These are phyloP conservation scores for Toxoplasma gondii DNA, from an alignment of 169 alveolate species.

Conservation along the genomic window DNA sequence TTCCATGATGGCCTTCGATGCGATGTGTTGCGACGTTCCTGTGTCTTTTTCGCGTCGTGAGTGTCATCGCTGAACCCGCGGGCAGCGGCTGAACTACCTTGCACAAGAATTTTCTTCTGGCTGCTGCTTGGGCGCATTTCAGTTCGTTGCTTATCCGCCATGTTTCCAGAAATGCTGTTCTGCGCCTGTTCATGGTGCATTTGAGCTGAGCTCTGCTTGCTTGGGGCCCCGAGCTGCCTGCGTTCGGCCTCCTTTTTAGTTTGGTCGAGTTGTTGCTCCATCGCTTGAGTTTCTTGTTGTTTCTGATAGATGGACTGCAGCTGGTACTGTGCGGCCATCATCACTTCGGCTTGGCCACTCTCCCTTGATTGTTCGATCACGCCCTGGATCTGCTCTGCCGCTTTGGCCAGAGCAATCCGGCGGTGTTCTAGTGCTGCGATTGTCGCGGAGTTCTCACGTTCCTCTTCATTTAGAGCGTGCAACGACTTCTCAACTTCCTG, in stretches of 20 bases:
- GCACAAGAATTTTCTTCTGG: not conserved
- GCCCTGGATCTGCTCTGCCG: not conserved
- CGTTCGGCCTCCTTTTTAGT: not conserved
- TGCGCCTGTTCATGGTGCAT: too few relatives aligned
- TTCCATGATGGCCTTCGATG: not conserved
- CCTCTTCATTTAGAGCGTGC: not conserved
- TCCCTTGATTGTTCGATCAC: not conserved
- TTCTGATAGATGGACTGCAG: not conserved
- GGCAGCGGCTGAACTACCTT: not conserved
- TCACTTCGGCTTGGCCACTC: not conserved
- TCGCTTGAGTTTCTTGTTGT: not conserved
- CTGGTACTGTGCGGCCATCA: not conserved
- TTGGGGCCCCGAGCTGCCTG: not conserved
- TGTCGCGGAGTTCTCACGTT: not conserved
- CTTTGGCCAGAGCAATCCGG: not conserved
- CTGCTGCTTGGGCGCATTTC: too few relatives aligned
- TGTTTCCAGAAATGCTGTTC: too few relatives aligned
- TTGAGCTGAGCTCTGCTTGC: too few relatives aligned
- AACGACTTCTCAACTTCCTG: not conserved
- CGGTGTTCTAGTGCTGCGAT: not conserved
- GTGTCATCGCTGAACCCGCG: not conserved
- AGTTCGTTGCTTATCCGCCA: too few relatives aligned
- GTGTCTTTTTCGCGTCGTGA: not conserved
- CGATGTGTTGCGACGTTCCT: not conserved
- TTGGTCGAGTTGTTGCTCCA: not conserved